Evolutionary conservation across 371 early-diverging fungal species (phyloP).

Genomic region (Apophysomyces trapeziformis): DNA sequence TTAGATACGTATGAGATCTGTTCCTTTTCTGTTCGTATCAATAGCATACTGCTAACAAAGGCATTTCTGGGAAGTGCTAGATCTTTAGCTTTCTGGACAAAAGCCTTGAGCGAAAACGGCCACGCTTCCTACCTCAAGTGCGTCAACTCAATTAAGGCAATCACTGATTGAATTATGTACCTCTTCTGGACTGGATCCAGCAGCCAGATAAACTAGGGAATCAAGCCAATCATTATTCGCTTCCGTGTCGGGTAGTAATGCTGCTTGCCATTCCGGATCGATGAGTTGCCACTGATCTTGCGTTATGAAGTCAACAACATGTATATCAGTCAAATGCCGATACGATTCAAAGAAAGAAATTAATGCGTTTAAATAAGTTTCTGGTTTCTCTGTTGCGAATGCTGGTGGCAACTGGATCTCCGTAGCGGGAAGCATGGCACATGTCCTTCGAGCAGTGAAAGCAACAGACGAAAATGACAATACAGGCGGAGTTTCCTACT

Average conservation of each 20-base stretch:
- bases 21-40: background rate
- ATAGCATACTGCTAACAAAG: conserved; percentile 17
- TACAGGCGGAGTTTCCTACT: no score
- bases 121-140: conserved; percentile 13
- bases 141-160: background rate
- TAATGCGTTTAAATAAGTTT: conserved; percentile 43
- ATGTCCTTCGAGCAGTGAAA: background rate
- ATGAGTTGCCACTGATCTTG: conserved; percentile 51
- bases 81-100: conserved; percentile 8
- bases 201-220: conserved; percentile 17
- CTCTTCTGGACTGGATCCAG: conserved; percentile 5
- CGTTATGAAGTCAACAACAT: conserved; percentile 59
- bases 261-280: conserved; percentile 52
- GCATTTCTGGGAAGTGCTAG: conserved; percentile 14
- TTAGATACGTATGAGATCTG: background rate
- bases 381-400: conserved; percentile 6
- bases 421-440: background rate
- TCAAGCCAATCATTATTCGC: conserved; percentile 17
- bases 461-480: background rate
- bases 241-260: conserved; percentile 25
- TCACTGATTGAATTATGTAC: background rate
- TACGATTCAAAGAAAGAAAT: conserved; percentile 35
- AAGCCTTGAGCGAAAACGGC: conserved; percentile 19
- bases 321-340: conserved; percentile 47
- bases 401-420: conserved; percentile 1